Evolutionary conservation across 1,139 yeast genomes (phyloP), one percentile per base, ranked within the genome.

Genomic region (Lodderomyces elongisporus): DNA sequence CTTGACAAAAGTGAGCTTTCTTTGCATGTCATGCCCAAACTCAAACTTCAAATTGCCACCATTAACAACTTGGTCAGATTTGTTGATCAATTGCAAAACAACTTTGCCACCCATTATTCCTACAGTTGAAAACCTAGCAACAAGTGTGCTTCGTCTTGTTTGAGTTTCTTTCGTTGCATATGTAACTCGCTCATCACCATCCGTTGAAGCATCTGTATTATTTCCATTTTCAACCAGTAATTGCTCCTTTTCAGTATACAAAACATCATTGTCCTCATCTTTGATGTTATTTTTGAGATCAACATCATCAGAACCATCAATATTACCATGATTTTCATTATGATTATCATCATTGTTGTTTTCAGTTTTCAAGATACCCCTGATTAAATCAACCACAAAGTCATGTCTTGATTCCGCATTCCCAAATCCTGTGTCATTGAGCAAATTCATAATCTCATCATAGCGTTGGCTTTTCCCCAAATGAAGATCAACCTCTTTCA

Each of bases 11-110:
- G 60, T 47, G 5, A 44, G 31, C 22, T 20, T 20, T 20, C 10
- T 10, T 7, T 7, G 7, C 26, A 7, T n/a, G 10, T 24, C 26
- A 10, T 24, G 12, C 4, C 14, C 20, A 40, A 62, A 60, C 33
- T 50, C 56, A 36, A 58, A 55, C 17, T 44, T 47, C 25, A 62
- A 49, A 25, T 53, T 54, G 3, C 65, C 65, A 9, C 66, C 64
- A 6, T 46, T 42, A 32, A 63, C 58, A 5, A 40, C 30, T 27
- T 38, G 44, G 4, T 38, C 28, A 1, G 66, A 53, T 14, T 47
- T 44, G 35, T 63, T 63, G 13, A 46, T 46, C 43, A 63, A 51
- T 39, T 47, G 47, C 30, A 62, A 24, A 10, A 60, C 48, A 14
- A 58, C 46, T 32, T 46, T 51, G 5, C 26, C 26, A n/a, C 7